These are phyloP conservation scores for Inonotus obliquus DNA, from an alignment of 1,284 basidiomycete genomes.

Conservation along the genomic window DNA sequence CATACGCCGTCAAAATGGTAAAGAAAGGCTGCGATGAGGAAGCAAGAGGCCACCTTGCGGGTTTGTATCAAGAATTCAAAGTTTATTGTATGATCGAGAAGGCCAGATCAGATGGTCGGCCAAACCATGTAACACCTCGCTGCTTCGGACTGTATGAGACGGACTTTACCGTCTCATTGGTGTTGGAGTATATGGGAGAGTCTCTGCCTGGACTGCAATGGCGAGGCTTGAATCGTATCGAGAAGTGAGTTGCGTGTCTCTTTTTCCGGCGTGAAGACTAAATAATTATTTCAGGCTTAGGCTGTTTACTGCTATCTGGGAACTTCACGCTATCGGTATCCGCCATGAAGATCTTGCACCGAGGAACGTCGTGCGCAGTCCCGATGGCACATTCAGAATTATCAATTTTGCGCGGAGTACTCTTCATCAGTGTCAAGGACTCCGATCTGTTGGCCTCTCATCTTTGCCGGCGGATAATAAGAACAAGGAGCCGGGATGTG, in stretches of 20 bases:
- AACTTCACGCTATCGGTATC: background rate
- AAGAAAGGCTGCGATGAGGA: background rate
- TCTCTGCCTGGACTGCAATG: background rate
- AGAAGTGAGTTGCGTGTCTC: background rate
- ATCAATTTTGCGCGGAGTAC: background rate
- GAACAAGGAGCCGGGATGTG: too few relatives aligned
- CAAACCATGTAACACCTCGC: background rate
- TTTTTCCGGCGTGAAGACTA: background rate
- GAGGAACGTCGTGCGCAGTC: background rate
- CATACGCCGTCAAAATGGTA: background rate
- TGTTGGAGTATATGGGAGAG: background rate
- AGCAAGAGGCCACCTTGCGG: background rate
- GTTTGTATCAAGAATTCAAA: background rate
- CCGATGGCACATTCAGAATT: background rate
- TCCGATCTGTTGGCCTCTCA: too few relatives aligned
- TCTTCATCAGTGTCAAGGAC: background rate
- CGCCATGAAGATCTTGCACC: background rate
- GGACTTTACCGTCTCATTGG: background rate
- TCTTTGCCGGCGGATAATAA: too few relatives aligned
- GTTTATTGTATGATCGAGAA: background rate
- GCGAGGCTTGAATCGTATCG: background rate
- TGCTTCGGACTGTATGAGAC: background rate
- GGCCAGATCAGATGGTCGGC: background rate
- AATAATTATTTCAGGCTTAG: background rate
- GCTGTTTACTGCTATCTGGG: background rate